Conservation (phyloP, 1,284 basidiomycete species). For the Tylopilus sp. region DNA sequence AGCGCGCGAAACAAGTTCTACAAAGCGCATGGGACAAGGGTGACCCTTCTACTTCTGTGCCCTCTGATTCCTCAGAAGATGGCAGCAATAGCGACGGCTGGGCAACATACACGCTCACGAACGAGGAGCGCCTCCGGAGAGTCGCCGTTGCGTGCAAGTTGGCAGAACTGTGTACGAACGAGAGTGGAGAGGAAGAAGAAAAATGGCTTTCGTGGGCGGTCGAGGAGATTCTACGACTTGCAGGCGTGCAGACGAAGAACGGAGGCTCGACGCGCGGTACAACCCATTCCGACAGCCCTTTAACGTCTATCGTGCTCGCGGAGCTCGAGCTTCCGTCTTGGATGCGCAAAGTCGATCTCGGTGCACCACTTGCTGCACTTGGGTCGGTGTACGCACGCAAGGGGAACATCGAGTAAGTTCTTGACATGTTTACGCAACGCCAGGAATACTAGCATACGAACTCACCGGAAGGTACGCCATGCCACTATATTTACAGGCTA, state of each 20-base stretch:
- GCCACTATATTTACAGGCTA: conserved; percentile 64
- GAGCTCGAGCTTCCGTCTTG: conserved; percentile 63
- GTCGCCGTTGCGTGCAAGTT: conserved; percentile 68
- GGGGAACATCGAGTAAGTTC: conserved; percentile 60
- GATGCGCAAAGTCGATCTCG: conserved; percentile 59
- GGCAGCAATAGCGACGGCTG: conserved; percentile 12
- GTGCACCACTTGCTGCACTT: conserved; percentile 67
- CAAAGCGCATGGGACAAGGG: conserved; percentile 40
- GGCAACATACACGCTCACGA: conserved; percentile 34
- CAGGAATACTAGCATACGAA: neutral
- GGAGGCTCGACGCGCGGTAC: neutral
- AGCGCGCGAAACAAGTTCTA: conserved; percentile 56
- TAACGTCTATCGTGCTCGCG: conserved; percentile 36
- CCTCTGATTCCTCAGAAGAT: neutral
- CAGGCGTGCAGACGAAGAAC: conserved; percentile 23
- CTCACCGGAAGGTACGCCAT: conserved; percentile 53
- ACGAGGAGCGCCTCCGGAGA: conserved; percentile 55
- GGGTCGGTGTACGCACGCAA: conserved; percentile 60
- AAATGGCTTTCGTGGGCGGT: conserved; percentile 63
- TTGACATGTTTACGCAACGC: neutral
- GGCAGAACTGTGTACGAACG: conserved; percentile 52
- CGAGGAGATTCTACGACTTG: conserved; percentile 52
- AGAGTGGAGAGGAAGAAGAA: conserved; percentile 47
- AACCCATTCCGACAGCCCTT: neutral
- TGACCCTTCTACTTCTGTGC: neutral